A percentile compares a stretch with the other conserved stretches of the same genome.
These are phyloP conservation scores for Lagenaria siceraria DNA, from an alignment of 306 rosid species.

Conservation along the genomic window DNA sequence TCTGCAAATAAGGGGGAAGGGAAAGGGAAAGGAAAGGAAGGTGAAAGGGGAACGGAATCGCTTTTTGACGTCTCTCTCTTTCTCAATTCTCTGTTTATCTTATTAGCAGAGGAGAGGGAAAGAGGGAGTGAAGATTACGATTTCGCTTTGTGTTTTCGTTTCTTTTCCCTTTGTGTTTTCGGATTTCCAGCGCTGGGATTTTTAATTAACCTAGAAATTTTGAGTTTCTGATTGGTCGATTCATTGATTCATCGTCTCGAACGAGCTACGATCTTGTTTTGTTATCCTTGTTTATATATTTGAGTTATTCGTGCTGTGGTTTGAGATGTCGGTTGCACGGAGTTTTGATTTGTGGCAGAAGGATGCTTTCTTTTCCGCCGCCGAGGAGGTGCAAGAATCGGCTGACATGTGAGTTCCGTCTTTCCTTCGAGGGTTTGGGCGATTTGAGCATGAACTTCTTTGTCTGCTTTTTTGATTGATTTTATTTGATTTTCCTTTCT, in stretches of 20 bases:
- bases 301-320: neutral
- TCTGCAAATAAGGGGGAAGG: neutral
- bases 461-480: neutral
- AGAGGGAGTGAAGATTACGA: slow-evolving; percentile 19
- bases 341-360: slow-evolving; percentile 93
- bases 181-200: neutral
- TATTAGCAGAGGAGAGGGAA: slow-evolving; percentile 16
- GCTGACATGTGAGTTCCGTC: slow-evolving; percentile 60
- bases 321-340: slow-evolving; percentile 70
- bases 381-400: slow-evolving; percentile 98
- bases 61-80: slow-evolving; percentile 22
- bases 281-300: neutral
- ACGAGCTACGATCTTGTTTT: slow-evolving; percentile 8
- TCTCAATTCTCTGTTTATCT: slow-evolving; percentile 24
- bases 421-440: neutral
- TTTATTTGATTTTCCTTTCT: neutral
- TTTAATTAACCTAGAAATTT: too few species aligned
- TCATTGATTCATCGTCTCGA: slow-evolving; percentile 9
- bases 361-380: slow-evolving; percentile 85
- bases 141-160: neutral
- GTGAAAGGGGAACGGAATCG: slow-evolving; percentile 9
- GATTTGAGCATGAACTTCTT: slow-evolving; percentile 1
- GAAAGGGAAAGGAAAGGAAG: neutral
- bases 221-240: neutral
- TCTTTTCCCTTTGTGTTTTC: too few species aligned